These are phyloP conservation scores for Phalaenopsis equestris DNA, from an alignment of 106 monocot genomes.

Conservation along the genomic window DNA sequence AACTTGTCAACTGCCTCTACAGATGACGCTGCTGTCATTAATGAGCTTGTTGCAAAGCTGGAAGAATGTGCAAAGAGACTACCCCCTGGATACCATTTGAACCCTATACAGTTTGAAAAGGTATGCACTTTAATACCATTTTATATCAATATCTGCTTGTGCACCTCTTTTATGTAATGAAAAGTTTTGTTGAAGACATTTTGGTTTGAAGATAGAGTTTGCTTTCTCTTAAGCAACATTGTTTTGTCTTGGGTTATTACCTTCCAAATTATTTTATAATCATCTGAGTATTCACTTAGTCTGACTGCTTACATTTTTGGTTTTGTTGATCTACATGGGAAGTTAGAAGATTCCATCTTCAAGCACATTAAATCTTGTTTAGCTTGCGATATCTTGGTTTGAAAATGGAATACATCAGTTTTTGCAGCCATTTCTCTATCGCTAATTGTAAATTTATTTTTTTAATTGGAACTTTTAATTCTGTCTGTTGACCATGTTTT, in stretches of 20 bases:
- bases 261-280: no score
- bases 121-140: slow-evolving; percentile 21
- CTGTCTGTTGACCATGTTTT: no score
- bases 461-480: neutral
- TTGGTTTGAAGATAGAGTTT: neutral
- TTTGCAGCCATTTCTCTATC: neutral
- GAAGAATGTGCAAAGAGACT: slow-evolving; percentile 60
- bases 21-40: slow-evolving; percentile 67
- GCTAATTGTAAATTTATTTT: neutral
- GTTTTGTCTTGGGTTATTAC: no score
- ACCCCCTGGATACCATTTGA: slow-evolving; percentile 59
- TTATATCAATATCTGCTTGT: neutral
- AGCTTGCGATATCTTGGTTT: neutral
- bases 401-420: neutral
- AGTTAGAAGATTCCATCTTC: no score
- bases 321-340: no score
- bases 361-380: neutral
- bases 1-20: slow-evolving; percentile 50
- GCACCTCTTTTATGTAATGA: neutral
- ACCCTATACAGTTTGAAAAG: slow-evolving; percentile 90
- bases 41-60: slow-evolving; percentile 50
- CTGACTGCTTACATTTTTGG: no score
- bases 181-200: neutral
- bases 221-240: no score
- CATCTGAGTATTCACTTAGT: no score